A percentile compares a stretch with the other conserved stretches of the same genome.
Conservation (phyloP, 768 basidiomycete genomes). For the Mycena maculata region DNA sequence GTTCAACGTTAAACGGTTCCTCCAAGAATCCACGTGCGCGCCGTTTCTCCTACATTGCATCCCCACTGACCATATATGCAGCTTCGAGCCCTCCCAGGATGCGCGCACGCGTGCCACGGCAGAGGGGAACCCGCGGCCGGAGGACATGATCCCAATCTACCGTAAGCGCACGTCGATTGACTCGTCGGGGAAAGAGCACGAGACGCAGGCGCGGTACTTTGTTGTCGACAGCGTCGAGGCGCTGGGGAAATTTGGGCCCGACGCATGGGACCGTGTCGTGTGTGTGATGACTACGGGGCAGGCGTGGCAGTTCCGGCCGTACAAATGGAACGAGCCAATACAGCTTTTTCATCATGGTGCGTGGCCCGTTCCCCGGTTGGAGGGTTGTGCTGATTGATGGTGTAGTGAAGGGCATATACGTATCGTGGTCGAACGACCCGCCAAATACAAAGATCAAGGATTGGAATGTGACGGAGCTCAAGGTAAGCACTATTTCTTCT, state of each 20-base stretch:
- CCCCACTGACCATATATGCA: conserved; percentile 36
- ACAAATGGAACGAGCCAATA: conserved; percentile 96
- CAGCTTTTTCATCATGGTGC: conserved; percentile 93
- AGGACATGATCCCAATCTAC: conserved; percentile 90
- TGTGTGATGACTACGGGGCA: conserved; percentile 99
- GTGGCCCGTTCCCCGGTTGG: conserved; percentile 31
- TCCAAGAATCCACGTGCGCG: conserved; percentile 87
- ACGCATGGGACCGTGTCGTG: conserved; percentile 96
- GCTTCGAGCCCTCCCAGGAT: conserved; percentile 81
- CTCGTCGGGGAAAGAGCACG: conserved; percentile 69
- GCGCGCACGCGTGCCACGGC: conserved; percentile 75
- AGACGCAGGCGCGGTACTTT: conserved; percentile 75
- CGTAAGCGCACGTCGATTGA: conserved; percentile 82
- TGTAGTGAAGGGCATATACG: conserved; percentile 93
- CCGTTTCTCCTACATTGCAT: neutral
- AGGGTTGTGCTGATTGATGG: too few relatives aligned
- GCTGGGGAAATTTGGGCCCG: conserved; percentile 88
- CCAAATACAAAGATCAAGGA: conserved; percentile 90
- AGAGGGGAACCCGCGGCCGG: conserved; percentile 79
- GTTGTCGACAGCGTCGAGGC: conserved; percentile 95
- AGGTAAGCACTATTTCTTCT: conserved; percentile 59
- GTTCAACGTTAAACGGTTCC: conserved; percentile 95
- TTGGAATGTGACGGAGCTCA: conserved; percentile 97
- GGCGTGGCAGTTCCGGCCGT: conserved; percentile 96
- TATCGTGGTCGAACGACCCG: conserved; percentile 94